phyloP scores from a whole-genome alignment of 2,329 filamentous ascomycete species.

The Paracamarosporium sp. region DNA sequence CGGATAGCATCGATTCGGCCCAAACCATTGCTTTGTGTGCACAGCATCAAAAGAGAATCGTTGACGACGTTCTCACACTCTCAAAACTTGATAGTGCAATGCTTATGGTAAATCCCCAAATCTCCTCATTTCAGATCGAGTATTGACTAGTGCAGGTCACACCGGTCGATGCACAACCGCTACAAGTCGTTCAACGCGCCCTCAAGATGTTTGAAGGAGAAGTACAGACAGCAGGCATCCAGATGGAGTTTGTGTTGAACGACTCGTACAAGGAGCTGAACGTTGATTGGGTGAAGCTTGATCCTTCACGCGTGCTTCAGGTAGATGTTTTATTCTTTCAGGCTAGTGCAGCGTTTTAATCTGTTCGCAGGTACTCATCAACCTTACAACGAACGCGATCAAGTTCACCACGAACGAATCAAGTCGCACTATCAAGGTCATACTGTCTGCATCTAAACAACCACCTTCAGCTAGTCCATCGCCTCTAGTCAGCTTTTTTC shows the following conservation, averaged over 20 bases:
- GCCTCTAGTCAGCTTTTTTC: conserved; percentile 66
- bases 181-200: conserved; percentile 69
- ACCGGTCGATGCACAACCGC: conserved; percentile 71
- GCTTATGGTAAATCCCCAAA: conserved; percentile 56
- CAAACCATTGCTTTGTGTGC: conserved; percentile 80
- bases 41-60: conserved; percentile 74
- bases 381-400: conserved; percentile 80
- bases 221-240: conserved; percentile 71
- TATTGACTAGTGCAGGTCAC: conserved; percentile 55
- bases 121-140: no score
- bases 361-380: conserved; percentile 67
- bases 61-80: conserved; percentile 56
- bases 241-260: conserved; percentile 69
- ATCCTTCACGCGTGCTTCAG: conserved; percentile 77
- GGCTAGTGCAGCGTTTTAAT: conserved; percentile 7
- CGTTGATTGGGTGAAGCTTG: conserved; percentile 73
- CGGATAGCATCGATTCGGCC: conserved; percentile 72
- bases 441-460: conserved; percentile 67
- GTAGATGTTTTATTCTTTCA: conserved; percentile 9
- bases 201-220: conserved; percentile 83
- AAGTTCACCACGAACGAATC: conserved; percentile 76
- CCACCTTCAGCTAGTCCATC: conserved; percentile 54
- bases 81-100: conserved; percentile 75
- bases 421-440: conserved; percentile 69
- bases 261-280: conserved; percentile 64